Evolutionary conservation across 1,284 basidiomycete genomes (phyloP).

Genomic region (Tausonia pullulans): DNA sequence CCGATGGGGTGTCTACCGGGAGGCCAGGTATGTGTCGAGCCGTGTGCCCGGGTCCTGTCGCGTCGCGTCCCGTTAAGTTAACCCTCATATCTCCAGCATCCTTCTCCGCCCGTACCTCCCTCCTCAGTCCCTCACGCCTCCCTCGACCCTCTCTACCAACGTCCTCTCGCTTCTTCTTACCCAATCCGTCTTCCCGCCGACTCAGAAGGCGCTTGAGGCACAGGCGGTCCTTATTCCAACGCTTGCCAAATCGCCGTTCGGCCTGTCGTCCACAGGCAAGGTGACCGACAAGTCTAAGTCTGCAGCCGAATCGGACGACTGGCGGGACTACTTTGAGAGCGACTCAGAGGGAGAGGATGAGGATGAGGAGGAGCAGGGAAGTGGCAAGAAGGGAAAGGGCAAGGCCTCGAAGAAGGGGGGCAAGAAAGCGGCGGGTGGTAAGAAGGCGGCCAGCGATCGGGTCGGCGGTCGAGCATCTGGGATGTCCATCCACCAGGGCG

Average conservation of each 20-base stretch:
- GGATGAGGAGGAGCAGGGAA: conserved; percentile 34
- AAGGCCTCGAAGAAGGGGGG: conserved; percentile 20
- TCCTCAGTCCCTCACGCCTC: conserved; percentile 34
- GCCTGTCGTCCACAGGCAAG: conserved; percentile 33
- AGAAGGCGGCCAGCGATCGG: conserved; percentile 16
- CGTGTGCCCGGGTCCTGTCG: not conserved
- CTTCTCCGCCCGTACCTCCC: conserved; percentile 11
- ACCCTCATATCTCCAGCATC: not conserved
- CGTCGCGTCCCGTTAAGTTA: not conserved
- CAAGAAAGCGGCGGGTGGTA: conserved; percentile 17
- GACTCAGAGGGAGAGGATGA: conserved; percentile 41
- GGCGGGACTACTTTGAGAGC: conserved; percentile 35
- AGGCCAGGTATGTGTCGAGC: conserved; percentile 49
- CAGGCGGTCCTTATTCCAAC: conserved; percentile 77
- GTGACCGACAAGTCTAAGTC: conserved; percentile 21
- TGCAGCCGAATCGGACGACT: conserved; percentile 27
- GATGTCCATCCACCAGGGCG: conserved; percentile 30
- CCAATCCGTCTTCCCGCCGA: conserved; percentile 62
- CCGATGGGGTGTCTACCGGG: conserved; percentile 84
- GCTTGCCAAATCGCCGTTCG: conserved; percentile 48
- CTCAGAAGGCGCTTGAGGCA: conserved; percentile 46
- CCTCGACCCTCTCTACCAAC: conserved; percentile 44
- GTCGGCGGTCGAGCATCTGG: conserved; percentile 18
- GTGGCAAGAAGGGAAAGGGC: conserved; percentile 18
- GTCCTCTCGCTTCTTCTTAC: conserved; percentile 53